A percentile compares a stretch with the other conserved stretches of the same genome.
phyloP scores from a whole-genome alignment of 2,329 filamentous ascomycete species.

The Venturia nashicola region DNA sequence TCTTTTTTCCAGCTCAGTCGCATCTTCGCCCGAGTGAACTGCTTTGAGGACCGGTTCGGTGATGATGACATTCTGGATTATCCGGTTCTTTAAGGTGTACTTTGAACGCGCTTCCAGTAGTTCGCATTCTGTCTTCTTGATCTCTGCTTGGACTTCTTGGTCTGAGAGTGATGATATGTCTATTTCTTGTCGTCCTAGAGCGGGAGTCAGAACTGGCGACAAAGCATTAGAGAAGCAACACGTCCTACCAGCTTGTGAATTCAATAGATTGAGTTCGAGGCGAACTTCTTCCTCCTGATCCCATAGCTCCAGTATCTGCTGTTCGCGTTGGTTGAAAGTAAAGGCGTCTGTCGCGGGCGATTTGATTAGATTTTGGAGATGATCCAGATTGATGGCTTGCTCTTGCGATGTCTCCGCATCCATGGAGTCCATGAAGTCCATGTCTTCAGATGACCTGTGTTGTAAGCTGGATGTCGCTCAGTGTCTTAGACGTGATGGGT shows the following conservation, averaged over 20 bases:
- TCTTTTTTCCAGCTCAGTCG: constrained; percentile 54
- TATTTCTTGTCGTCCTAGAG: background rate
- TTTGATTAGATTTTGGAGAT: constrained; percentile 26
- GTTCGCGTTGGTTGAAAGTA: constrained; percentile 54
- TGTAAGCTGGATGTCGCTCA: background rate
- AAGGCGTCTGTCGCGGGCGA: constrained; percentile 35
- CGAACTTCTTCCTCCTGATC: constrained; percentile 59
- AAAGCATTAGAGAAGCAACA: background rate
- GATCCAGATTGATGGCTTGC: constrained; percentile 14
- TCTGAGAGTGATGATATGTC: constrained; percentile 22
- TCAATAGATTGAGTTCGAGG: constrained; percentile 57
- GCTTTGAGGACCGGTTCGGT: constrained; percentile 68
- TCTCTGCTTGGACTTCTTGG: constrained; percentile 39
- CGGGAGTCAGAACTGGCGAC: background rate
- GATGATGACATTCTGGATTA: constrained; percentile 55
- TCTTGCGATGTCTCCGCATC: background rate
- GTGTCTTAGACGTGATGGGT: background rate
- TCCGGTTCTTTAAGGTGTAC: constrained; percentile 57
- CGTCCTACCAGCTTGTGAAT: constrained; percentile 23
- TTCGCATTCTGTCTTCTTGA: constrained; percentile 46
- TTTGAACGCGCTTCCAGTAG: constrained; percentile 58
- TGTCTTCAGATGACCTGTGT: background rate
- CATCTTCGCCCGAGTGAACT: constrained; percentile 55
- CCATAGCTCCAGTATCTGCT: constrained; percentile 54
- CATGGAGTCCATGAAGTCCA: constrained; percentile 1